Evolutionary conservation across 495 filamentous ascomycete species (phyloP).

Genomic region (Aeminium ludgeri): DNA sequence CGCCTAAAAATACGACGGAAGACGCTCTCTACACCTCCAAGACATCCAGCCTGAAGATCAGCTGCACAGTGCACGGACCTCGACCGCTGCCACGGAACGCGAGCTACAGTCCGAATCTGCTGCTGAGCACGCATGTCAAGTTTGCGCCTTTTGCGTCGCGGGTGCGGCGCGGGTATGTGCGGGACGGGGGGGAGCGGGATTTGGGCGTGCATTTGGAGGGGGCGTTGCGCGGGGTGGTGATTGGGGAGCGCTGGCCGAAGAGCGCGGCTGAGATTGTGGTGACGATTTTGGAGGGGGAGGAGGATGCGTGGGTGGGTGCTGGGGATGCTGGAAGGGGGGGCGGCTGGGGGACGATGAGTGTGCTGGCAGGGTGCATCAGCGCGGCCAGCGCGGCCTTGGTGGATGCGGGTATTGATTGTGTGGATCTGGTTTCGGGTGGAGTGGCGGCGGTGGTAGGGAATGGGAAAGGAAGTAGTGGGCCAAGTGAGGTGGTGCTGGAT

Average conservation of each 20-base stretch:
- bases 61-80: slow-evolving; percentile 83
- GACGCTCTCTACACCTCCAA: too few species aligned
- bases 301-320: slow-evolving; percentile 20
- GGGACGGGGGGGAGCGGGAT: slow-evolving; percentile 74
- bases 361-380: slow-evolving; percentile 81
- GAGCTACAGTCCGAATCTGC: slow-evolving; percentile 75
- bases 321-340: slow-evolving; percentile 4
- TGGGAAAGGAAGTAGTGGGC: slow-evolving; percentile 22
- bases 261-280: slow-evolving; percentile 84
- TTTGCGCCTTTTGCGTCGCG: slow-evolving; percentile 86
- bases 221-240: slow-evolving; percentile 72
- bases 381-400: slow-evolving; percentile 88
- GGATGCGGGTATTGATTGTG: slow-evolving; percentile 89
- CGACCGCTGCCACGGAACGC: slow-evolving; percentile 77
- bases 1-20: too few species aligned
- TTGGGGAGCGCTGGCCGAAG: slow-evolving; percentile 91
- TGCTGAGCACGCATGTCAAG: slow-evolving; percentile 83
- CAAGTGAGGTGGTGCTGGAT: slow-evolving; percentile 48
- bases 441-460: slow-evolving; percentile 59
- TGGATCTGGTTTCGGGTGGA: slow-evolving; percentile 78
- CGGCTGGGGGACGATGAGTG: slow-evolving; percentile 72
- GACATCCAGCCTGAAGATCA: slow-evolving; percentile 63
- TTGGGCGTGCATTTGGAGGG: slow-evolving; percentile 81
- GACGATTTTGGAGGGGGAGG: slow-evolving; percentile 83
- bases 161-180: slow-evolving; percentile 67